These are phyloP conservation scores for Achlya hypogyna DNA, from an alignment of 352 stramenopile genomes.

Conservation along the genomic window DNA sequence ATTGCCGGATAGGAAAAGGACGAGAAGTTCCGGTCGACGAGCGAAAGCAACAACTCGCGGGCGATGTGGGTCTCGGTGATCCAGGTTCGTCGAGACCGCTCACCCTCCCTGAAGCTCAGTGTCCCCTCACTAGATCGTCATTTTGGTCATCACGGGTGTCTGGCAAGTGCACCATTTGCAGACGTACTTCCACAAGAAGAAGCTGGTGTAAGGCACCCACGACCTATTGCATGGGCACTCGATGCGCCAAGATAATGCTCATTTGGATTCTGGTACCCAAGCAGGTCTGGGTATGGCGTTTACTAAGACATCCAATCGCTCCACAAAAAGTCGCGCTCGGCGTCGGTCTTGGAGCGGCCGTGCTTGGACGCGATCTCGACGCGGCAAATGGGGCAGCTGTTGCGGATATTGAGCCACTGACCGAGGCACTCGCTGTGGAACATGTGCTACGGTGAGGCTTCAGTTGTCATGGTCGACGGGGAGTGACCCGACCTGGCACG, in stretches of 20 bases:
- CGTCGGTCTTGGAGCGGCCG: constrained; percentile 30
- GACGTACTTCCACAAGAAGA: constrained; percentile 80
- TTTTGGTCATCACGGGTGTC: constrained; percentile 55
- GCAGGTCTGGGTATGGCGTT: background rate
- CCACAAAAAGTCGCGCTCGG: constrained; percentile 52
- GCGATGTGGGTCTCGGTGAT: constrained; percentile 76
- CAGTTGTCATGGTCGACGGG: background rate
- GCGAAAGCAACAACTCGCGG: constrained; percentile 69
- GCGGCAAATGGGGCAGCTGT: constrained; percentile 75
- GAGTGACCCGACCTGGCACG: constrained; percentile 38
- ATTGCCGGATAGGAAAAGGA: constrained; percentile 43
- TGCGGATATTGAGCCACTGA: constrained; percentile 75
- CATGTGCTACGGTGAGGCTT: constrained; percentile 38
- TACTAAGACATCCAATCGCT: constrained; percentile 68
- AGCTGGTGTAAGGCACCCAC: constrained; percentile 49
- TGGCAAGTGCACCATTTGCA: constrained; percentile 77
- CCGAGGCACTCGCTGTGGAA: constrained; percentile 72
- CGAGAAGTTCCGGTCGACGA: constrained; percentile 50
- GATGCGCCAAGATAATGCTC: no score
- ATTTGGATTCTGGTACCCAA: no score
- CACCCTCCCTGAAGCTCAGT: background rate
- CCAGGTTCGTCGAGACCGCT: constrained; percentile 30
- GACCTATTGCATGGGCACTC: background rate
- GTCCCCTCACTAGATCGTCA: constrained; percentile 34
- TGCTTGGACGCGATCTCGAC: constrained; percentile 58